phyloP scores from a whole-genome alignment of 345 rosid genomes.

The Hevea brasiliensis region DNA sequence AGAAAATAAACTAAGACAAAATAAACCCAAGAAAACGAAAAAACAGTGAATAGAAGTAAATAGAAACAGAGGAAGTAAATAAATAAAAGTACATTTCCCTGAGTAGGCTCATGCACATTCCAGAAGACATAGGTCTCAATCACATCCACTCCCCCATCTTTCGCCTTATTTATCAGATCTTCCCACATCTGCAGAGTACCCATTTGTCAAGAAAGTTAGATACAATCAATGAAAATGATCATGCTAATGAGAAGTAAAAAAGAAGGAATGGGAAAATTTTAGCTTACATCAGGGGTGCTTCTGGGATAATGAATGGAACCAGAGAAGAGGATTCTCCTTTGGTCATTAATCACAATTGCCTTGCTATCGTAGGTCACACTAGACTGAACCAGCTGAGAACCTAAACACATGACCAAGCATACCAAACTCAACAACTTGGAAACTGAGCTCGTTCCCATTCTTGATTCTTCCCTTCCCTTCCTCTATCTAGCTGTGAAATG shows the following conservation, averaged over 20 bases:
- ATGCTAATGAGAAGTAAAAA: not conserved
- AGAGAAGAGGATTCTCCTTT: slow-evolving; percentile 85
- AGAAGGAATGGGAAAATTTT: not conserved
- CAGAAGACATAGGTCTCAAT: slow-evolving; percentile 97
- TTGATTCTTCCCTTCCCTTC: slow-evolving; percentile 6
- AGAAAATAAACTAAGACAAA: not conserved
- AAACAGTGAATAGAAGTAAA: not conserved
- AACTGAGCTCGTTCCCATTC: slow-evolving; percentile 49
- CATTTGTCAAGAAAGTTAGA: slow-evolving; percentile 8
- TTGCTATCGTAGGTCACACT: slow-evolving; percentile 81
- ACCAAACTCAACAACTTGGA: slow-evolving; percentile 42
- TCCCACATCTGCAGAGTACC: slow-evolving; percentile 84
- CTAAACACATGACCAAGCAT: slow-evolving; percentile 43
- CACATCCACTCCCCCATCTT: slow-evolving; percentile 93
- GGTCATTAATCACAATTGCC: slow-evolving; percentile 80
- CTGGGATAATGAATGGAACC: slow-evolving; percentile 96
- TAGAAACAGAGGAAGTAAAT: not conserved
- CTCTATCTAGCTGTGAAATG: not conserved
- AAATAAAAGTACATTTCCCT: slow-evolving; percentile 63
- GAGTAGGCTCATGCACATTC: slow-evolving; percentile 99
- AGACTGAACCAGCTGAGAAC: slow-evolving; percentile 50
- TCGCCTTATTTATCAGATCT: slow-evolving; percentile 95
- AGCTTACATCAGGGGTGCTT: slow-evolving; percentile 77
- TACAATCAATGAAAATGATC: not conserved
- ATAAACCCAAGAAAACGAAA: not conserved